Evolutionary conservation across 164 flowering plant species (phyloP), one percentile per base, ranked within the genome.

Genomic region (Macadamia integrifolia): DNA sequence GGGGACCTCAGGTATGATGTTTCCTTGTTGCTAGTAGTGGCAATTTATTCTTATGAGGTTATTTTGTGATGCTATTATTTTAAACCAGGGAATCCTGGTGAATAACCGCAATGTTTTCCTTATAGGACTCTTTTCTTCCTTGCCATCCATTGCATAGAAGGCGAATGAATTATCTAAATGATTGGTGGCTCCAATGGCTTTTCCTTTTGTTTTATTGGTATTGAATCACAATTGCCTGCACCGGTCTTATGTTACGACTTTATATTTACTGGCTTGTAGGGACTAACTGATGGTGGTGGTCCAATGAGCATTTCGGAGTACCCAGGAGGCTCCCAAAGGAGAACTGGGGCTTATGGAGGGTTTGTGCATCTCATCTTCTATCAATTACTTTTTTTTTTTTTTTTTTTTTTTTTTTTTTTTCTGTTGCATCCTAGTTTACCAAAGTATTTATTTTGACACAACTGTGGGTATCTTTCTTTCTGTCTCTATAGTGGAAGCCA

Each of bases 1-100:
- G 98, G 97, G 82, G 81, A 44, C 79, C 84, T 55, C 92, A 83
- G 94, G 96, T 93, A 81, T 56, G 6, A 12, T 65, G 6, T 52
- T 68, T 68, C n/a, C 30, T 28, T 66, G 30, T 50, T 68, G 18
- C 4, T 62, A 18, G 58, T 10, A 50, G 17, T 66, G 13, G n/a
- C 12, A 29, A 13, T 58, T 8, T 29, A 58, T 58, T 44, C 50
- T 18, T 35, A 40, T n/a, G 6, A 53, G 9, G 48, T 31, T 52
- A 6, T 50, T 17, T 17, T 52, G 40, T 53, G 14, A 42, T 0
- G 23, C 15, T 52, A 13, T 35, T 31, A 31, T 53, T 9, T 42
- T 3, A n/a, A 2, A 13, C 11, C 8, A 42, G 35, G 17, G 3
- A 35, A 14, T 65, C 31, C 9, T 3, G 12, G 58, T 30, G 50